Conservation (phyloP, 2,329 filamentous ascomycete genomes). For the Epicoccum sorghinum region DNA sequence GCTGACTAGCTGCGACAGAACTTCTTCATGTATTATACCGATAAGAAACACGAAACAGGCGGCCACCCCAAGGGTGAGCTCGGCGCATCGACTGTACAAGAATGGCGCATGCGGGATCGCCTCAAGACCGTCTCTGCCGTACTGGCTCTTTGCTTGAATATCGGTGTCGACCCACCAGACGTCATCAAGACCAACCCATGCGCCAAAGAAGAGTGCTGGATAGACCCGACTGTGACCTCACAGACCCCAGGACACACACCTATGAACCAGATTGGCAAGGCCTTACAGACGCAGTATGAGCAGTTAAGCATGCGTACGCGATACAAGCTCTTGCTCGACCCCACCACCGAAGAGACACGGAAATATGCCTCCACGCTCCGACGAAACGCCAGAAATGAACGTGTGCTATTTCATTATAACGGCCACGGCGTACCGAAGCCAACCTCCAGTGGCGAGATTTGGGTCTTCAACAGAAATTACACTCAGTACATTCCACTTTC, state of each 20-base stretch:
- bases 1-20: constrained; percentile 62
- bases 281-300: constrained; percentile 95
- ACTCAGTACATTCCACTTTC: constrained; percentile 98
- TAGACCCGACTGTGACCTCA: constrained; percentile 82
- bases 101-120: constrained; percentile 97
- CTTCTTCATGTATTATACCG: constrained; percentile 99
- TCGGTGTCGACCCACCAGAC: constrained; percentile 95
- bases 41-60: constrained; percentile 95
- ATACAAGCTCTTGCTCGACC: constrained; percentile 96
- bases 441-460: constrained; percentile 94
- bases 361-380: constrained; percentile 92
- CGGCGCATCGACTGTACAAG: constrained; percentile 68
- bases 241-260: constrained; percentile 75
- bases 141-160: constrained; percentile 92
- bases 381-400: constrained; percentile 92
- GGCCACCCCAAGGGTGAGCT: constrained; percentile 75
- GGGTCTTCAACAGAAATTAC: constrained; percentile 99
- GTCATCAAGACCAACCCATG: constrained; percentile 94
- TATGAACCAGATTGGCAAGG: constrained; percentile 93
- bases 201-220: constrained; percentile 95
- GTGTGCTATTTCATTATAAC: constrained; percentile 98
- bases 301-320: constrained; percentile 92
- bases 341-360: constrained; percentile 95
- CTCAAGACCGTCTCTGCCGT: constrained; percentile 96
- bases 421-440: constrained; percentile 96